Conservation (phyloP, 148 eudicot genomes). For the Camellia japonica region DNA sequence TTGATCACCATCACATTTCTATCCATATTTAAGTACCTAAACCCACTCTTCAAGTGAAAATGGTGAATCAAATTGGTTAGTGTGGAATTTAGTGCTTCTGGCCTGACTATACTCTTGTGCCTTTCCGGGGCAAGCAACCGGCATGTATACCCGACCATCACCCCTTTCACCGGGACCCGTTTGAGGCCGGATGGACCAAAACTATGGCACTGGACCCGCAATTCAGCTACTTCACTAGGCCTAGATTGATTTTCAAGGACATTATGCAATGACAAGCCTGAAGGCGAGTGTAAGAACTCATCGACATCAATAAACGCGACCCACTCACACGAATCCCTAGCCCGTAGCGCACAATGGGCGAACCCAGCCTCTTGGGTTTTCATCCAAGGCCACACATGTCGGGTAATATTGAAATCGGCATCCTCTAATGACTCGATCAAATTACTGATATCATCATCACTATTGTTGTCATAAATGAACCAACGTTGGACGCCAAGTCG, state of each 20-base stretch:
- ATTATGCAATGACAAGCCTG: conserved; percentile 18
- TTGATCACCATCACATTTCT: conserved; percentile 40
- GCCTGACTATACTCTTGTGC: conserved; percentile 59
- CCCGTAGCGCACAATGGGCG: conserved; percentile 53
- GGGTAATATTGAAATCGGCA: conserved; percentile 28
- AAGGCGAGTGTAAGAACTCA: conserved; percentile 48
- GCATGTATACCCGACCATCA: conserved; percentile 51
- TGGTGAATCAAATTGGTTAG: conserved; percentile 55
- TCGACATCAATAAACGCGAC: conserved; percentile 62
- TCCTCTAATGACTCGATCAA: conserved; percentile 28
- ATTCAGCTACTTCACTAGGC: conserved; percentile 28
- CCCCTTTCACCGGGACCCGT: conserved; percentile 34
- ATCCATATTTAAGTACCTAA: conserved; percentile 14
- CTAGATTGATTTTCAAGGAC: conserved; percentile 20
- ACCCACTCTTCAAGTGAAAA: conserved; percentile 38
- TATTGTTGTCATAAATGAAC: conserved; percentile 61
- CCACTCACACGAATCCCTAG: conserved; percentile 53
- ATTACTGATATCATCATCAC: conserved; percentile 32
- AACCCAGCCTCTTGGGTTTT: conserved; percentile 69
- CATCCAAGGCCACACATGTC: conserved; percentile 66
- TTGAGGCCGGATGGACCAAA: conserved; percentile 60
- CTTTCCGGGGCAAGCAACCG: conserved; percentile 38
- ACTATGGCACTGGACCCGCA: conserved; percentile 37
- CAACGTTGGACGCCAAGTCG: conserved; percentile 45
- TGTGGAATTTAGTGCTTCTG: conserved; percentile 42